Evolutionary conservation across 371 early-diverging fungal genomes (phyloP).

Genomic region (Rhizopus sp.): DNA sequence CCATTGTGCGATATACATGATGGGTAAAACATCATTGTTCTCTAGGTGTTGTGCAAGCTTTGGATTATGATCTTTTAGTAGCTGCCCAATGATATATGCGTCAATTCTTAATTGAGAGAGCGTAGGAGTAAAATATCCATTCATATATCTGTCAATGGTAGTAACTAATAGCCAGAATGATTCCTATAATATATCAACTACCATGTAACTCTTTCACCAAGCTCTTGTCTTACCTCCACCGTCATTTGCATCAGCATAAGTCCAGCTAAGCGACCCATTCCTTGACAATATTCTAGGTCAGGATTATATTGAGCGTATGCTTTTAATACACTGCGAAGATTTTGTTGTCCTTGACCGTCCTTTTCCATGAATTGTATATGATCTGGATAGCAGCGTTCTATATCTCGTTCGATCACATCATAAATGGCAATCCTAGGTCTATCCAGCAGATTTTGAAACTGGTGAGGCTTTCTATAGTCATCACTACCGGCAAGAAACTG

Average conservation of each 20-base stretch:
- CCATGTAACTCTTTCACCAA: neutral
- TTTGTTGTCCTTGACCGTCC: constrained; percentile 68
- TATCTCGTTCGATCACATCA: constrained; percentile 90
- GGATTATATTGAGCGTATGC: constrained; percentile 92
- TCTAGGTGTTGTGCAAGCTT: constrained; percentile 75
- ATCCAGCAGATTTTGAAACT: constrained; percentile 15
- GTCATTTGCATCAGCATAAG: constrained; percentile 89
- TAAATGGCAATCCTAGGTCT: constrained; percentile 29
- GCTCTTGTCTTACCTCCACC: constrained; percentile 55
- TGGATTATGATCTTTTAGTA: constrained; percentile 74
- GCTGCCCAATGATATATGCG: constrained; percentile 81
- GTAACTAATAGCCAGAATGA: constrained; percentile 89
- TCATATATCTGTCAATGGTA: constrained; percentile 73
- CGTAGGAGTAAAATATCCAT: constrained; percentile 78
- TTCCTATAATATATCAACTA: constrained; percentile 44
- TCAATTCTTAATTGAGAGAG: constrained; percentile 80
- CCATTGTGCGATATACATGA: constrained; percentile 94
- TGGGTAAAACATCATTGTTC: constrained; percentile 75
- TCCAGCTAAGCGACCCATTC: constrained; percentile 93
- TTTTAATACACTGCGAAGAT: constrained; percentile 72
- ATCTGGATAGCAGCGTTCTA: constrained; percentile 84
- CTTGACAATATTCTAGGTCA: constrained; percentile 94
- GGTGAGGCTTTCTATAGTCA: constrained; percentile 43
- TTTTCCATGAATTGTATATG: constrained; percentile 71
- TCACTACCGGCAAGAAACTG: constrained; percentile 60